Percentiles rank a stretch among this genome's conserved stretches.
Conservation (phyloP, 208 protist species). For the Leishmania arabica region DNA sequence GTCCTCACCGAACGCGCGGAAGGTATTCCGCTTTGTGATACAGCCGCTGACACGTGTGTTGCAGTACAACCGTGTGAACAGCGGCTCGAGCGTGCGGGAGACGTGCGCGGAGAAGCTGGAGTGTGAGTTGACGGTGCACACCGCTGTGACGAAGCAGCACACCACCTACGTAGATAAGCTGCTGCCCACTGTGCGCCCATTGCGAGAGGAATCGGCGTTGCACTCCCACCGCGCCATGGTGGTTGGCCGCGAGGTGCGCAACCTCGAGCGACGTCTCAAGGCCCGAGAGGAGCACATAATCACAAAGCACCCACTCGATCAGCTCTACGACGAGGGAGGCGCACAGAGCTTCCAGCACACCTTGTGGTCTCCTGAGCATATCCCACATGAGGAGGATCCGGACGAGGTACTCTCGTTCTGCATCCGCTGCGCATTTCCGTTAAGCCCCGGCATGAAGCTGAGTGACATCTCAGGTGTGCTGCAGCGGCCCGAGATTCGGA, state of each 20-base stretch:
- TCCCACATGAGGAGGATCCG: slow-evolving; percentile 71
- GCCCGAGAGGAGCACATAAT: slow-evolving; percentile 35
- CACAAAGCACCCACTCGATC: slow-evolving; percentile 77
- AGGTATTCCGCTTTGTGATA: slow-evolving; percentile 63
- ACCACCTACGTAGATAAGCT: slow-evolving; percentile 44
- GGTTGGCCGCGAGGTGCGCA: slow-evolving; percentile 54
- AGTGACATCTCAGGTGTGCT: slow-evolving; percentile 59
- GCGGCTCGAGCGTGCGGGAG: slow-evolving; percentile 25
- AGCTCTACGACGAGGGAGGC: slow-evolving; percentile 84
- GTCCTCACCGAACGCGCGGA: slow-evolving; percentile 17
- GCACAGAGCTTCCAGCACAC: slow-evolving; percentile 86
- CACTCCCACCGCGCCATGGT: slow-evolving; percentile 58
- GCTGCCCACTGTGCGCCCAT: slow-evolving; percentile 58
- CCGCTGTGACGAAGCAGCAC: slow-evolving; percentile 33
- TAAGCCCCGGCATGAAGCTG: slow-evolving; percentile 41
- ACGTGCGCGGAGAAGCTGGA: slow-evolving; percentile 35
- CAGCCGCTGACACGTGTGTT: slow-evolving; percentile 59
- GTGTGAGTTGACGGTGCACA: slow-evolving; percentile 40
- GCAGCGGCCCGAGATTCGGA: slow-evolving; percentile 56
- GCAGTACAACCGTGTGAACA: slow-evolving; percentile 36
- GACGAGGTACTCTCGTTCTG: slow-evolving; percentile 59
- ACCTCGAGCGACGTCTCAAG: slow-evolving; percentile 60
- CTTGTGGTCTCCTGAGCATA: slow-evolving; percentile 60
- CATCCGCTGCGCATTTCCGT: slow-evolving; percentile 77
- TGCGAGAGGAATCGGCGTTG: slow-evolving; percentile 70